Base-by-base conservation (phyloP, 1,139 yeast species). In the Pneumocystis murina region DNA sequence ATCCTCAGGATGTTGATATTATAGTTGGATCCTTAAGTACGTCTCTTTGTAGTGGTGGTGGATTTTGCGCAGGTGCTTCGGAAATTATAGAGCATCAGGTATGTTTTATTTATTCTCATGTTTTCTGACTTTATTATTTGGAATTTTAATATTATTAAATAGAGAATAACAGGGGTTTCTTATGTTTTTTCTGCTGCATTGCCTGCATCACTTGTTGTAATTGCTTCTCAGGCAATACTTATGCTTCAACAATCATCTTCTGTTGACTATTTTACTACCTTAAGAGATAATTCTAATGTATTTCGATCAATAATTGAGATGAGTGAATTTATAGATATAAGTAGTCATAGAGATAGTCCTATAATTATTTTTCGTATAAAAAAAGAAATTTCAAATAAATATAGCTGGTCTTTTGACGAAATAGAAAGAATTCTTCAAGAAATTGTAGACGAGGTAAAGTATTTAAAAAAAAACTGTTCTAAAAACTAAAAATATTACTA, bases 101-200 rank as follows among this genome's bases (percentile, higher is more conserved):
- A 48, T 24, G 55, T 48, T 48, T 24, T 48, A 20, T 24, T 48
- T 48, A 3, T 10, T 48, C 17, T 48, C 28, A 10, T 20, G 5
- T 48, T 24, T 48, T 48, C 3, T 33, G 35, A 7, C 35, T 20
- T 24, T 41, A 17, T 41, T 41, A 6, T 7, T 17, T 41, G 28
- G 14, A 48, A 48, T 48, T 48, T 24, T 48, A 48, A 48, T 14
- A 24, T n/a, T 48, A 20, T 41, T 17, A 24, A 33, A 24, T 24
- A 48, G 79, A 84, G 95, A 72, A 86, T 91, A 71, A 87, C 90
- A 40, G 87, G 96, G 10, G 79, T 81, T 69, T 96, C 96, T 2
- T 92, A 89, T 72, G 94, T 94, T 66, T 92, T 89, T 72, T 86
- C 95, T 72, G 99, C 99, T 10, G 83, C 97, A 2, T 81, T 92